A percentile compares a stretch with the other conserved stretches of the same genome.
Evolutionary conservation across 169 alveolate genomes (phyloP).

Genomic region (Eimeria acervulina): DNA sequence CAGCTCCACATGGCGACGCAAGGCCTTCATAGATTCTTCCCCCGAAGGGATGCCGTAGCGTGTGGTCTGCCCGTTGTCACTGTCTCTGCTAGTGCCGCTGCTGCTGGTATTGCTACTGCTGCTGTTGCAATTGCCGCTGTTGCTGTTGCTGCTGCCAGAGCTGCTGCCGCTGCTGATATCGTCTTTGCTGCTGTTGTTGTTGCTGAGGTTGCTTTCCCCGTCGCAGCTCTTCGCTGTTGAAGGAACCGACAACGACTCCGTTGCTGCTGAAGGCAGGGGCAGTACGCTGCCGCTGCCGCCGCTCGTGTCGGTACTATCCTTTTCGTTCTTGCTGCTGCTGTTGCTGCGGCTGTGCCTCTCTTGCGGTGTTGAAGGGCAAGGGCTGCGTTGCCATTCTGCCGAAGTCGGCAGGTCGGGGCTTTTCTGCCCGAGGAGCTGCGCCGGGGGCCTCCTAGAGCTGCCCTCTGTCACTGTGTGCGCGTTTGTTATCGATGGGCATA

Average conservation of each 20-base stretch:
- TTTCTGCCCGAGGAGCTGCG: background rate
- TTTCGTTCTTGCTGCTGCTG: conserved; percentile 9
- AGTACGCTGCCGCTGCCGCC: background rate
- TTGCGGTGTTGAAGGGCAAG: background rate
- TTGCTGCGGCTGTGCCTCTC: background rate
- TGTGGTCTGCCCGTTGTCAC: background rate
- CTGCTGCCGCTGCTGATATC: background rate
- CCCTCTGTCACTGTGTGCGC: background rate
- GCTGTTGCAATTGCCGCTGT: background rate
- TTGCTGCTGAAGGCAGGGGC: background rate
- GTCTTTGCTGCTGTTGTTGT: background rate
- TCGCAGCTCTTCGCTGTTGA: background rate
- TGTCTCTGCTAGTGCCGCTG: background rate
- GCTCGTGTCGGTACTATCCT: background rate
- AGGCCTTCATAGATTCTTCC: conserved; percentile 52
- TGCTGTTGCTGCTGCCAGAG: conserved; percentile 8
- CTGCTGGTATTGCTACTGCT: background rate
- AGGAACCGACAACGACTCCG: background rate
- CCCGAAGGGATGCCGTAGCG: conserved; percentile 54
- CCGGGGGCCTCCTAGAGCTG: background rate
- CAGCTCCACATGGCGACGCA: conserved; percentile 68
- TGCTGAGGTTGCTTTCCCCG: background rate
- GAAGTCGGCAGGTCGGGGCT: background rate
- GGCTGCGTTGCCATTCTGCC: background rate
- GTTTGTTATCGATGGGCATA: background rate